phyloP scores from a whole-genome alignment of 306 rosid species.

The Vicia villosa region DNA sequence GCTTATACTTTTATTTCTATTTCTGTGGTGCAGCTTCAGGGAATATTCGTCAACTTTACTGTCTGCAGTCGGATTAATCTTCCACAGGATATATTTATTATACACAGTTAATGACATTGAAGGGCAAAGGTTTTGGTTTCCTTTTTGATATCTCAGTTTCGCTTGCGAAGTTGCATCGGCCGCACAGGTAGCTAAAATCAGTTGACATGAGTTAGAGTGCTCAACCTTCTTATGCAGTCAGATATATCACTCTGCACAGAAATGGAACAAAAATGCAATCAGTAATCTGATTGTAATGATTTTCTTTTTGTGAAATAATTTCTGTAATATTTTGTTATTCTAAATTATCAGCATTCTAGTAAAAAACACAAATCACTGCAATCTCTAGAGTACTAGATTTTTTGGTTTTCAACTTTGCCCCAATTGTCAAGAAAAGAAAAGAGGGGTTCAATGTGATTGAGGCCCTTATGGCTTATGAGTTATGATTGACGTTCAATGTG shows the following conservation, averaged over 20 bases:
- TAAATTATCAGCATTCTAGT: conserved; percentile 51
- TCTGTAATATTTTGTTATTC: conserved; percentile 63
- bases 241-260: conserved; percentile 45
- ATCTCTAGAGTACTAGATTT: conserved; percentile 23
- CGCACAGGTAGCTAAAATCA: conserved; percentile 46
- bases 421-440: neutral
- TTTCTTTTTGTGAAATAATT: conserved; percentile 47
- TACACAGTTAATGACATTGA: conserved; percentile 45
- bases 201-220: conserved; percentile 40
- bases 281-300: conserved; percentile 68
- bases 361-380: conserved; percentile 23
- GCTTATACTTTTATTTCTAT: conserved; percentile 10
- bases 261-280: conserved; percentile 51
- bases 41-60: conserved; percentile 95
- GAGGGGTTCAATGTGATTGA: too few relatives aligned
- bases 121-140: conserved; percentile 46
- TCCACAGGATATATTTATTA: conserved; percentile 21
- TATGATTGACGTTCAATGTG: too few relatives aligned
- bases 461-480: too few relatives aligned
- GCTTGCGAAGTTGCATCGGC: conserved; percentile 47
- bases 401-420: conserved; percentile 5
- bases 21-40: conserved; percentile 78
- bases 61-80: conserved; percentile 81
- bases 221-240: conserved; percentile 45
- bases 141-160: conserved; percentile 42